Evolutionary conservation across 352 stramenopile species (phyloP).

Genomic region (Pythium utonaiense): DNA sequence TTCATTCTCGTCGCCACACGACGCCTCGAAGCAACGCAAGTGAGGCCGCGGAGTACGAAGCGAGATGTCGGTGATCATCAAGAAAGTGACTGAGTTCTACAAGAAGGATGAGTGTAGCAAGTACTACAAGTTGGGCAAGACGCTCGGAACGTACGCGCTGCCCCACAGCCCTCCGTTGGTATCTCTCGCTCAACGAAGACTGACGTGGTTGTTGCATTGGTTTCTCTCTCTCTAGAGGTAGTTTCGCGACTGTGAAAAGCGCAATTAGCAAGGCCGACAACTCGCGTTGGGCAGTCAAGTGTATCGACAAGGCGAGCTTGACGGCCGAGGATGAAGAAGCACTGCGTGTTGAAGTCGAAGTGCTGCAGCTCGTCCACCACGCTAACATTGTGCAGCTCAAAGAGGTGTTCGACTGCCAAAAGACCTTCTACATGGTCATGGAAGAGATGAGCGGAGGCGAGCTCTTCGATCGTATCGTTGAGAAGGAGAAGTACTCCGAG

Average conservation of each 20-base stretch:
- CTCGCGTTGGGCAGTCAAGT: conserved; percentile 79
- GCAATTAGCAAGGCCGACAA: conserved; percentile 76
- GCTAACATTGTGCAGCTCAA: conserved; percentile 86
- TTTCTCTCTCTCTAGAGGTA: conserved; percentile 39
- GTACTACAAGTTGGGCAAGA: conserved; percentile 89
- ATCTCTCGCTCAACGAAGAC: neutral
- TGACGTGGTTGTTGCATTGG: neutral
- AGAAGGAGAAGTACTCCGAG: conserved; percentile 91
- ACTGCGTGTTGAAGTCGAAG: conserved; percentile 77
- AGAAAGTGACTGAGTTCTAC: conserved; percentile 86
- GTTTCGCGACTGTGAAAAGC: conserved; percentile 85
- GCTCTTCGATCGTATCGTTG: conserved; percentile 91
- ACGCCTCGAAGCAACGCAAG: neutral
- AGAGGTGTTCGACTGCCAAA: conserved; percentile 86
- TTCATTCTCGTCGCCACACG: conserved; percentile 2
- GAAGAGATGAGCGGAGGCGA: conserved; percentile 90
- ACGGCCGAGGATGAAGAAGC: conserved; percentile 80
- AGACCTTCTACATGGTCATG: conserved; percentile 92
- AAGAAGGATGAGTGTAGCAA: conserved; percentile 87
- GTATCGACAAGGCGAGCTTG: conserved; percentile 80
- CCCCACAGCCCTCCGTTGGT: too few species aligned
- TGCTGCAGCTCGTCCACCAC: conserved; percentile 81
- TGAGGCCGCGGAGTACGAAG: neutral
- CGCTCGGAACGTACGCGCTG: conserved; percentile 75
- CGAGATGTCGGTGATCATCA: conserved; percentile 71